Percentiles rank a stretch among this genome's conserved stretches.
These are phyloP conservation scores for Beverwykella pulmonaria DNA, from an alignment of 495 filamentous ascomycete species.

Conservation along the genomic window DNA sequence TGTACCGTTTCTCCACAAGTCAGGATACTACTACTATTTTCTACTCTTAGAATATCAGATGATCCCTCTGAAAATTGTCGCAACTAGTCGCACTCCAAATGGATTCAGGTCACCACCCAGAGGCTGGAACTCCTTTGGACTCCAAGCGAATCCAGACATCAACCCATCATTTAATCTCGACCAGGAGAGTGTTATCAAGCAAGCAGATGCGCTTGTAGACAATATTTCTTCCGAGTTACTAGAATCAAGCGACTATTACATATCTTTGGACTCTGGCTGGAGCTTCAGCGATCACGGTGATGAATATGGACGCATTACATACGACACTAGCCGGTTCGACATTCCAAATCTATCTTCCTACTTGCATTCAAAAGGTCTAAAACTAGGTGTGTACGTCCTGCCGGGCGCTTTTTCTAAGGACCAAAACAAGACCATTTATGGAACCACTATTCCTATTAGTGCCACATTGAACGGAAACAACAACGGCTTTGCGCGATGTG, in stretches of 20 bases:
- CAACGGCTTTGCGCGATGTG: conserved; percentile 31
- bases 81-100: background rate
- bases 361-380: conserved; percentile 37
- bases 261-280: conserved; percentile 44
- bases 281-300: conserved; percentile 35
- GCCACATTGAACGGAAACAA: conserved; percentile 38
- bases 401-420: conserved; percentile 40
- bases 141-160: background rate
- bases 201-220: background rate
- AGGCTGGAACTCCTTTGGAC: background rate
- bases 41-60: no score
- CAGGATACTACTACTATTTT: no score
- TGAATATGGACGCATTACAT: conserved; percentile 40
- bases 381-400: conserved; percentile 42
- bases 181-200: background rate
- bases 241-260: conserved; percentile 31
- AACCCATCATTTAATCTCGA: background rate
- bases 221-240: background rate
- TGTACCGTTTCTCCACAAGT: no score
- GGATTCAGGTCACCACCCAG: background rate
- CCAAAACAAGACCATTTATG: conserved; percentile 36
- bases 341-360: conserved; percentile 15
- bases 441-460: conserved; percentile 40
- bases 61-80: background rate
- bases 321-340: conserved; percentile 35